Conservation (phyloP, 73 alveolate species). For the Urostyla sp. region DNA sequence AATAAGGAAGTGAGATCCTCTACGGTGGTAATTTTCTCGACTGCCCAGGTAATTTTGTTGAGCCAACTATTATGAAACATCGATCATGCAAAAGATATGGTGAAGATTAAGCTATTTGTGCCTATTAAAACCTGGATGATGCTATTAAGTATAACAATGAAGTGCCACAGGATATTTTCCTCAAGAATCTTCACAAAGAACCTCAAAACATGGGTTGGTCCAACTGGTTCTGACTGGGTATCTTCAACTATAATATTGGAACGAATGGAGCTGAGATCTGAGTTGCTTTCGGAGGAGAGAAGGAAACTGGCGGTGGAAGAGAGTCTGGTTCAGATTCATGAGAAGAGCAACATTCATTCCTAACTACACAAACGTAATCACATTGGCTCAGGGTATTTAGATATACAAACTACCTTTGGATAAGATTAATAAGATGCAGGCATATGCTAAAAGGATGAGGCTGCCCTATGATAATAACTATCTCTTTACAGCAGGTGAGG, state of each 20-base stretch:
- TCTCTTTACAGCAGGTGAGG: slow-evolving; percentile 75
- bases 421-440: slow-evolving; percentile 69
- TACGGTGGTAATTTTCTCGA: slow-evolving; percentile 82
- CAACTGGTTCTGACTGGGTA: slow-evolving; percentile 89
- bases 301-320: slow-evolving; percentile 96
- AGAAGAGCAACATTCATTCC: slow-evolving; percentile 90
- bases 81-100: slow-evolving; percentile 74
- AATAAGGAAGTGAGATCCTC: slow-evolving; percentile 88
- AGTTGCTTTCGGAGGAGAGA: slow-evolving; percentile 95
- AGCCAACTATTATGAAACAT: slow-evolving; percentile 90
- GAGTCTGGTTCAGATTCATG: slow-evolving; percentile 91
- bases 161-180: slow-evolving; percentile 89
- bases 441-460: slow-evolving; percentile 78
- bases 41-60: slow-evolving; percentile 86
- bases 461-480: slow-evolving; percentile 75
- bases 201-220: slow-evolving; percentile 81
- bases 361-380: slow-evolving; percentile 74
- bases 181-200: slow-evolving; percentile 75
- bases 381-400: slow-evolving; percentile 82
- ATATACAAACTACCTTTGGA: slow-evolving; percentile 72
- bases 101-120: slow-evolving; percentile 80
- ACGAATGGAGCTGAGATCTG: slow-evolving; percentile 93
- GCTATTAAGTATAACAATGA: slow-evolving; percentile 81
- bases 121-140: slow-evolving; percentile 86
- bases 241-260: slow-evolving; percentile 88